Evolutionary conservation across 768 basidiomycete genomes (phyloP).

Genomic region (Trametopsis cervina): DNA sequence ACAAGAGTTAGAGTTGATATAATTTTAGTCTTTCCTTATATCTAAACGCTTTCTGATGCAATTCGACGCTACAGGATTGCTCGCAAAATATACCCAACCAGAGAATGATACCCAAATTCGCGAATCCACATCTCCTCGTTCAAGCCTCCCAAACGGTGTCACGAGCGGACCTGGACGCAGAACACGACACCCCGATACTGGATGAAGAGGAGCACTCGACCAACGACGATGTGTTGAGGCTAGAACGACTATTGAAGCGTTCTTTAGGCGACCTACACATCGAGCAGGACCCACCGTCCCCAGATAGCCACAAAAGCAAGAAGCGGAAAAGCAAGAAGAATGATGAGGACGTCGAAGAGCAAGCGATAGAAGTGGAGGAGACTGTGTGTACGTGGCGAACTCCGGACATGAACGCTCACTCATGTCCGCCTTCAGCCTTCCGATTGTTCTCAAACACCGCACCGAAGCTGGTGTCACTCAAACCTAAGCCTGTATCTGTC

Average conservation of each 20-base stretch:
- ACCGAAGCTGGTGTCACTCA: conserved; percentile 15
- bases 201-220: not conserved
- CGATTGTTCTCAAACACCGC: conserved; percentile 19
- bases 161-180: conserved; percentile 8
- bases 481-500: conserved; percentile 15
- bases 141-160: conserved; percentile 10
- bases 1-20: too few species aligned
- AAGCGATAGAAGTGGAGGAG: not conserved
- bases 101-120: conserved; percentile 7
- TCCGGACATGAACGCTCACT: too few species aligned
- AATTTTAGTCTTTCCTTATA: too few species aligned
- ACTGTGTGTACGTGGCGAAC: conserved; percentile 1
- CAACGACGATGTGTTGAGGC: conserved; percentile 3
- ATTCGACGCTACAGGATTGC: too few species aligned
- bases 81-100: too few species aligned
- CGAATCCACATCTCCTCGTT: conserved; percentile 8
- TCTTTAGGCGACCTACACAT: conserved; percentile 10
- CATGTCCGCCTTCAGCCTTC: conserved; percentile 15
- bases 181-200: not conserved
- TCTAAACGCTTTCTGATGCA: too few species aligned
- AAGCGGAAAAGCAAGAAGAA: conserved; percentile 1
- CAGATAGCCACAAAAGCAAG: conserved; percentile 4
- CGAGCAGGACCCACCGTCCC: not conserved
- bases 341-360: not conserved
- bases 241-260: conserved; percentile 12